phyloP scores from a whole-genome alignment of 176 grass and related monocot genomes.

The Avena eriantha region DNA sequence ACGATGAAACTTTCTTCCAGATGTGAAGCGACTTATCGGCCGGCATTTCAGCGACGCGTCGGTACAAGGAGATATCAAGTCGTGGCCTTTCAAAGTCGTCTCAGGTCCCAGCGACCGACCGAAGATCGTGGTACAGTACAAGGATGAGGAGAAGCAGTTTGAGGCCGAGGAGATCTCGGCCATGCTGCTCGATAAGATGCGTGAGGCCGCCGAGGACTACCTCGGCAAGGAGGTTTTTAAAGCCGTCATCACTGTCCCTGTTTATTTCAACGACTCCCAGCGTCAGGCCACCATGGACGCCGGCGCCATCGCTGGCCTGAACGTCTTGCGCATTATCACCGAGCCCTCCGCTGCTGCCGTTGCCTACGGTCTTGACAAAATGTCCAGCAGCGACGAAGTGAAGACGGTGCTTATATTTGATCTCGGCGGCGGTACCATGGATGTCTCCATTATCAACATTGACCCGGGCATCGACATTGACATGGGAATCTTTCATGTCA shows the following conservation, averaged over 20 bases:
- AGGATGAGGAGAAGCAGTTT: slow-evolving; percentile 55
- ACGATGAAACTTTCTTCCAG: slow-evolving; percentile 33
- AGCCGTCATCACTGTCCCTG: slow-evolving; percentile 80
- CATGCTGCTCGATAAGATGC: slow-evolving; percentile 80
- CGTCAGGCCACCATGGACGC: slow-evolving; percentile 82
- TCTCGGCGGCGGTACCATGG: slow-evolving; percentile 80
- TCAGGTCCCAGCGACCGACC: slow-evolving; percentile 64
- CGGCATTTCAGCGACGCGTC: slow-evolving; percentile 66
- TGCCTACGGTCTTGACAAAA: slow-evolving; percentile 83
- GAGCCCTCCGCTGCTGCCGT: slow-evolving; percentile 82
- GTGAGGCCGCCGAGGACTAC: slow-evolving; percentile 65
- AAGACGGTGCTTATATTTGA: slow-evolving; percentile 94
- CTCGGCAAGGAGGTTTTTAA: slow-evolving; percentile 65
- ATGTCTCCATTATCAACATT: slow-evolving; percentile 70
- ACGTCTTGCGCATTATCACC: slow-evolving; percentile 86
- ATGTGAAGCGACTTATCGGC: slow-evolving; percentile 82
- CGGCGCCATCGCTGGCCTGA: slow-evolving; percentile 73
- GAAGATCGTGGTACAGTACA: slow-evolving; percentile 61
- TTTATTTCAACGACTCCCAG: slow-evolving; percentile 92
- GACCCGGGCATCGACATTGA: slow-evolving; percentile 51
- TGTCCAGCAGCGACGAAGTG: slow-evolving; percentile 65
- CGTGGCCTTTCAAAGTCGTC: slow-evolving; percentile 74
- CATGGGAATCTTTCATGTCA: slow-evolving; percentile 87
- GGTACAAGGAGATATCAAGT: slow-evolving; percentile 69
- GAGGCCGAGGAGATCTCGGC: slow-evolving; percentile 71